phyloP scores from a whole-genome alignment of 805 yeast species.

The Kluyveromyces lactis region DNA sequence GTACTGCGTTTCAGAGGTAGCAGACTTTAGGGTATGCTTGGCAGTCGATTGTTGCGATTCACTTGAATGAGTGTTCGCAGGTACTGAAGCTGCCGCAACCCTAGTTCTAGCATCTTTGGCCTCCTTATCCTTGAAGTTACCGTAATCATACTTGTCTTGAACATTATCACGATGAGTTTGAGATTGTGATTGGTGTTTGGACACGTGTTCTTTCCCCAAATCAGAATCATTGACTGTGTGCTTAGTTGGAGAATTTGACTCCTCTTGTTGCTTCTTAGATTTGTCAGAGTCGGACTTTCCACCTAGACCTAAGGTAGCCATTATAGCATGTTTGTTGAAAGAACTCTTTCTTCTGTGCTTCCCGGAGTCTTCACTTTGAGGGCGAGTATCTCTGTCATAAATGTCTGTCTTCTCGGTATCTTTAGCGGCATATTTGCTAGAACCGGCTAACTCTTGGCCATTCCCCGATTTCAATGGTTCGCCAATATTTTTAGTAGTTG shows the following conservation, averaged over 20 bases:
- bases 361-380: neutral
- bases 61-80: too few relatives aligned
- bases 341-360: constrained; percentile 1
- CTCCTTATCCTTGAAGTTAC: too few relatives aligned
- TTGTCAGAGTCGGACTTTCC: neutral
- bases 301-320: neutral
- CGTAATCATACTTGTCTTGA: too few relatives aligned
- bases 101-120: too few relatives aligned
- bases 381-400: neutral
- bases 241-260: too few relatives aligned
- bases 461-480: neutral
- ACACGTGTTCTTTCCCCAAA: too few relatives aligned
- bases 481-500: neutral
- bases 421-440: neutral
- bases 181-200: too few relatives aligned
- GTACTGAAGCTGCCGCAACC: too few relatives aligned
- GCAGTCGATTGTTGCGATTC: too few relatives aligned
- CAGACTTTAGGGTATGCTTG: neutral
- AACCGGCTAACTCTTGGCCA: too few relatives aligned
- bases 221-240: too few relatives aligned
- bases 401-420: neutral
- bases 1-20: neutral
- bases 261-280: neutral
- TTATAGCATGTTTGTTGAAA: neutral
- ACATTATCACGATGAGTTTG: too few relatives aligned